These are phyloP conservation scores for Beauveria brongniartii DNA, from an alignment of 2,329 filamentous ascomycete species.

Conservation along the genomic window DNA sequence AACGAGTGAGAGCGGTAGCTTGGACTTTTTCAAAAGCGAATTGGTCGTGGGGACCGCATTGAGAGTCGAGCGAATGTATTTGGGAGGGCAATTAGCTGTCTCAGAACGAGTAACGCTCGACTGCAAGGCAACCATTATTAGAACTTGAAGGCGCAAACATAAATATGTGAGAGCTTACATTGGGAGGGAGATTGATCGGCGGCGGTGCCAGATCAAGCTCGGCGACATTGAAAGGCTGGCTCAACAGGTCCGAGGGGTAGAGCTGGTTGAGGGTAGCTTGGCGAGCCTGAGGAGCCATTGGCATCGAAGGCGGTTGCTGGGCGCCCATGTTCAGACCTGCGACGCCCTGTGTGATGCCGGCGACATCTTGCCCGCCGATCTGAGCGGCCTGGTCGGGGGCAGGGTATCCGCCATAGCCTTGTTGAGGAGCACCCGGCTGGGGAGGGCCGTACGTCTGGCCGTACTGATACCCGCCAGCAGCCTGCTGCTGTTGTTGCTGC, in stretches of 20 bases:
- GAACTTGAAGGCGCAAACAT: conserved; percentile 16
- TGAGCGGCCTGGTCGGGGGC: conserved; percentile 49
- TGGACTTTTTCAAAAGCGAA: conserved; percentile 91
- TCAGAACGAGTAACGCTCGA: conserved; percentile 86
- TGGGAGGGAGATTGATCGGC: conserved; percentile 81
- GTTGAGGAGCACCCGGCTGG: conserved; percentile 30
- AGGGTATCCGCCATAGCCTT: conserved; percentile 54
- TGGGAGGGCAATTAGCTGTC: conserved; percentile 81
- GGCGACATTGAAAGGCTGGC: conserved; percentile 86
- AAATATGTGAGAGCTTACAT: conserved; percentile 53
- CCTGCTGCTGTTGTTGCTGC: conserved; percentile 24
- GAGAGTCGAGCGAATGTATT: conserved; percentile 90
- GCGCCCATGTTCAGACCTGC: conserved; percentile 72
- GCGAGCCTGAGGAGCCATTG: conserved; percentile 34
- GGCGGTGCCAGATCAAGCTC: conserved; percentile 90
- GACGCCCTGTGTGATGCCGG: conserved; percentile 73
- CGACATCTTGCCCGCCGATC: conserved; percentile 43
- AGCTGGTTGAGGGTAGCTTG: conserved; percentile 69
- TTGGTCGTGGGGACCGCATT: conserved; percentile 91
- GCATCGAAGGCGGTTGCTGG: conserved; percentile 37
- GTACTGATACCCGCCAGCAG: conserved; percentile 30
- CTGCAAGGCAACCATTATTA: conserved; percentile 40
- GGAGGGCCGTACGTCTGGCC: conserved; percentile 36
- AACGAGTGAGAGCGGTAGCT: conserved; percentile 87
- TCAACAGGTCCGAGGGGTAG: conserved; percentile 84